These are phyloP conservation scores for Erysiphe neolycopersici DNA, from an alignment of 2,329 filamentous ascomycete genomes.

Conservation along the genomic window DNA sequence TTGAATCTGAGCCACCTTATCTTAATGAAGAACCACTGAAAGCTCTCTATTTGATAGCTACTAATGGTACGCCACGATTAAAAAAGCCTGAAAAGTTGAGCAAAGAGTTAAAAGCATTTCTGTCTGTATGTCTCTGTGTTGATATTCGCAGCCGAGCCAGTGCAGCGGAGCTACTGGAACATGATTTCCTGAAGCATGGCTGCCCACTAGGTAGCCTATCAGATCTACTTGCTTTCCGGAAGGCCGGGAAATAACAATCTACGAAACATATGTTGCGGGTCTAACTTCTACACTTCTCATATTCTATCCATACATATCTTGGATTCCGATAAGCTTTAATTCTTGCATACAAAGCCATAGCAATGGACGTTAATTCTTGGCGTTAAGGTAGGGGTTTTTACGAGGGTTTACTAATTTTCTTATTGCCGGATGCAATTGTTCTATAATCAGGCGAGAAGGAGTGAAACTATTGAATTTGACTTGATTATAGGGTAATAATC, in stretches of 20 bases:
- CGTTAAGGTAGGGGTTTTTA: neutral
- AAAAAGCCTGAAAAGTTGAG: constrained; percentile 97
- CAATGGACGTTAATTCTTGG: neutral
- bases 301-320: neutral
- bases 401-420: too few species aligned
- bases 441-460: too few species aligned
- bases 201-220: constrained; percentile 62
- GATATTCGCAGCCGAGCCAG: constrained; percentile 88
- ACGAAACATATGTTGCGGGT: neutral
- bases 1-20: constrained; percentile 92
- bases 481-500: too few species aligned
- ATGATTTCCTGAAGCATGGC: constrained; percentile 85
- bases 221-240: constrained; percentile 71
- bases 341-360: neutral
- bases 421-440: too few species aligned
- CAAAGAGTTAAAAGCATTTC: constrained; percentile 92
- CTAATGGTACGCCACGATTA: constrained; percentile 81
- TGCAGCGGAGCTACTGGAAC: constrained; percentile 63
- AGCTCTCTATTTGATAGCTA: constrained; percentile 90
- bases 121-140: constrained; percentile 87
- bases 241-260: constrained; percentile 29
- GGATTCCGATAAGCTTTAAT: neutral
- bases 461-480: too few species aligned
- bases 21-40: constrained; percentile 95
- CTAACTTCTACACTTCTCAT: neutral